These are phyloP conservation scores for Sporobolomyces roseus DNA, from an alignment of 768 basidiomycete genomes.

Conservation along the genomic window DNA sequence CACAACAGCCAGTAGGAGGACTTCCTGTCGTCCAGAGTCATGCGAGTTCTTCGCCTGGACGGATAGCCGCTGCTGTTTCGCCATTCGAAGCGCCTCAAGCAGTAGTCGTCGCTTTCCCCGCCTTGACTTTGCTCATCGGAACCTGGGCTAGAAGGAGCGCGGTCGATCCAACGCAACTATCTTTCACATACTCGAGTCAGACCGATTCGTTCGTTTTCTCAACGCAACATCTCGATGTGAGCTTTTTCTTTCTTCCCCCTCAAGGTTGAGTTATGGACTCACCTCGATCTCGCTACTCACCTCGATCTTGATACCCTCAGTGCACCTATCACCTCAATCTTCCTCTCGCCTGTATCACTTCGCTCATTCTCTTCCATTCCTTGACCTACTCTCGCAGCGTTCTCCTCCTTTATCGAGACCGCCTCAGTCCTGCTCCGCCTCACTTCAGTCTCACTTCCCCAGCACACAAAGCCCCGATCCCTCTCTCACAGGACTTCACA, in stretches of 20 bases:
- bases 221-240: constrained; percentile 15
- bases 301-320: background rate
- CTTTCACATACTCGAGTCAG: background rate
- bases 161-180: no score
- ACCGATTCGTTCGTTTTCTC: background rate
- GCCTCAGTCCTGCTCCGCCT: no score
- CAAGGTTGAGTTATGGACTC: background rate
- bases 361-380: constrained; percentile 3
- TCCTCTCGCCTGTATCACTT: background rate
- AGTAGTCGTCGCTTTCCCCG: background rate
- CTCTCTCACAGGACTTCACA: background rate
- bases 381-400: background rate
- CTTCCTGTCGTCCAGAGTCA: no score
- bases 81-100: no score
- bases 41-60: no score
- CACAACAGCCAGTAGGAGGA: no score
- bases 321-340: constrained; percentile 6
- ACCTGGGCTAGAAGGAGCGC: background rate
- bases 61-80: no score
- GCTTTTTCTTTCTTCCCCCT: background rate
- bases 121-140: background rate
- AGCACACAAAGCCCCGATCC: background rate
- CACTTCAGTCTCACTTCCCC: background rate
- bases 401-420: background rate
- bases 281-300: no score